Evolutionary conservation across 495 filamentous ascomycete species (phyloP).

Genomic region (Podospora tetraspora): DNA sequence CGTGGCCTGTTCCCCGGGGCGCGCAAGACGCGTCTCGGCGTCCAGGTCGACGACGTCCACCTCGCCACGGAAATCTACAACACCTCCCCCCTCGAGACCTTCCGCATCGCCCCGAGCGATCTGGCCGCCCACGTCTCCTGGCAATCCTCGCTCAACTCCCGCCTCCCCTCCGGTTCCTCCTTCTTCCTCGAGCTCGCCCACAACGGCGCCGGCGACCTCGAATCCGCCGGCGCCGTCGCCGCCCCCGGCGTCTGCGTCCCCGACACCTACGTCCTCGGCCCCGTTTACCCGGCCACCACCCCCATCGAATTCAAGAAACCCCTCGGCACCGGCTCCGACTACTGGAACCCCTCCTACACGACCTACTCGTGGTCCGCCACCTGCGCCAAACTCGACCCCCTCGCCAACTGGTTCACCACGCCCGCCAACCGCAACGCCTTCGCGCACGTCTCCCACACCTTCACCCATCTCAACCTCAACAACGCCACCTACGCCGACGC

Average conservation of each 20-base stretch:
- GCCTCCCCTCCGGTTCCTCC: slow-evolving; percentile 49
- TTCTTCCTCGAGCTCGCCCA: slow-evolving; percentile 54
- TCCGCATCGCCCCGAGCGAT: slow-evolving; percentile 44
- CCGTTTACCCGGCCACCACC: slow-evolving; percentile 37
- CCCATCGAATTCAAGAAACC: slow-evolving; percentile 50
- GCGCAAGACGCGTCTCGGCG: slow-evolving; percentile 49
- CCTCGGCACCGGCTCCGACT: slow-evolving; percentile 46
- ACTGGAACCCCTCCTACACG: slow-evolving; percentile 46
- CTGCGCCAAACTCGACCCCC: slow-evolving; percentile 45
- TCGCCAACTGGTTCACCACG: slow-evolving; percentile 45
- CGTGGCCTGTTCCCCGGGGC: slow-evolving; percentile 50
- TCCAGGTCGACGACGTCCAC: slow-evolving; percentile 59
- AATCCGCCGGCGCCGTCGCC: slow-evolving; percentile 28
- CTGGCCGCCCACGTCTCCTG: slow-evolving; percentile 43
- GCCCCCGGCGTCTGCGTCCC: slow-evolving; percentile 6
- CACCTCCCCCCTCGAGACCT: slow-evolving; percentile 32
- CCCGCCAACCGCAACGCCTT: slow-evolving; percentile 45
- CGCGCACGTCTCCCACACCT: slow-evolving; percentile 54
- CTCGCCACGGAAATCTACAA: slow-evolving; percentile 48
- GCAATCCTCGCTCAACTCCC: slow-evolving; percentile 41
- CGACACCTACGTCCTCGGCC: slow-evolving; percentile 10
- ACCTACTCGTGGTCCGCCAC: slow-evolving; percentile 42
- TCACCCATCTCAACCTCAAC: slow-evolving; percentile 52
- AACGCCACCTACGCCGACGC: slow-evolving; percentile 56
- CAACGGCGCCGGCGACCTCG: slow-evolving; percentile 56